Conservation (phyloP, 2,329 filamentous ascomycete species). For the Lasiodiplodia gonubiensis region DNA sequence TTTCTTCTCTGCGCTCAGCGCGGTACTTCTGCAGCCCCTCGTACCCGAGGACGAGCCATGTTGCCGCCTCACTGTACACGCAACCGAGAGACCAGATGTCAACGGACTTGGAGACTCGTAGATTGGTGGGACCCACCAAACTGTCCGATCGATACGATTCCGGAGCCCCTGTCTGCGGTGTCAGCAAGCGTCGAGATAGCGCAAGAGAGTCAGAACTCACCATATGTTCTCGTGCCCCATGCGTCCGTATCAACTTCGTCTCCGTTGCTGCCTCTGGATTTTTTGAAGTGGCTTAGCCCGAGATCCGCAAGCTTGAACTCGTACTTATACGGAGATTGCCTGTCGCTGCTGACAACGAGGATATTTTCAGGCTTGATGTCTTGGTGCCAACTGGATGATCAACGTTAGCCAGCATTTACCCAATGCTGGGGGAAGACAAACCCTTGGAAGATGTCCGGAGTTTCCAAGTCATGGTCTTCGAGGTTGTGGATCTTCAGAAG, state of each 20-base stretch:
- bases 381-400: conserved; percentile 44
- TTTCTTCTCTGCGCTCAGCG: conserved; percentile 17
- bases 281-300: conserved; percentile 41
- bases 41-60: conserved; percentile 34
- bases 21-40: conserved; percentile 32
- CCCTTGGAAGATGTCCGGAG: not conserved
- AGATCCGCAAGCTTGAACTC: conserved; percentile 49
- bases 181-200: not conserved
- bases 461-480: not conserved
- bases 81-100: conserved; percentile 49
- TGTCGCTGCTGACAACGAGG: conserved; percentile 37
- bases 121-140: conserved; percentile 13
- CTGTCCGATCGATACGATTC: conserved; percentile 33
- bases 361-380: conserved; percentile 55
- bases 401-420: not conserved
- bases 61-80: conserved; percentile 34
- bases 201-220: conserved; percentile 33
- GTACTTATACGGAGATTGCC: conserved; percentile 22
- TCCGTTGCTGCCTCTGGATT: not conserved
- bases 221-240: conserved; percentile 46
- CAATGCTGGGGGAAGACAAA: not conserved
- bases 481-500: conserved; percentile 38
- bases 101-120: conserved; percentile 38
- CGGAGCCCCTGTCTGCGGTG: conserved; percentile 31
- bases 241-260: conserved; percentile 29